Percentiles rank a stretch among this genome's conserved stretches.
Conservation (phyloP, 306 rosid genomes). For the Pyrus betulifolia region DNA sequence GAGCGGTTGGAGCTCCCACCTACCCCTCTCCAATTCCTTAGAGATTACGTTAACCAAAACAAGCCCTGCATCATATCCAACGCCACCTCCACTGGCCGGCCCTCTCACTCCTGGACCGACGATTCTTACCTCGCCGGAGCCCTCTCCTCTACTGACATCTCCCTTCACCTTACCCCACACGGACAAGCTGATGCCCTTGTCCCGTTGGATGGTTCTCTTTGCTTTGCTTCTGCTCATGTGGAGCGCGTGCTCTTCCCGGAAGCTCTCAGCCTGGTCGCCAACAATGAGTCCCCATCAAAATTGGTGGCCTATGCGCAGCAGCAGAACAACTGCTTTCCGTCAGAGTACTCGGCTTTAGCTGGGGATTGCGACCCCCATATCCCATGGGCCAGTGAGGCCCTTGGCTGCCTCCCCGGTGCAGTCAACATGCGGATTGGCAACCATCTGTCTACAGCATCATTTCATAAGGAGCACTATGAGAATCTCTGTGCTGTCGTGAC, state of each 20-base stretch:
- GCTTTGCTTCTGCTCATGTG: constrained; percentile 38
- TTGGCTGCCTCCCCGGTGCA: constrained; percentile 61
- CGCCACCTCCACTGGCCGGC: constrained; percentile 70
- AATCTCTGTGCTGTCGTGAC: constrained; percentile 76
- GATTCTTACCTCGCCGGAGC: constrained; percentile 42
- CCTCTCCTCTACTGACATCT: constrained; percentile 50
- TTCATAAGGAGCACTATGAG: constrained; percentile 82
- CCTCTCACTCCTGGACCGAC: constrained; percentile 43
- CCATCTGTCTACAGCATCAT: constrained; percentile 47
- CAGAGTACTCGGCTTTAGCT: constrained; percentile 51
- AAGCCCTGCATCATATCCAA: constrained; percentile 74
- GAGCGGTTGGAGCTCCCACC: constrained; percentile 55
- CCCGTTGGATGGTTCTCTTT: constrained; percentile 14
- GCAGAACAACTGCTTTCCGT: constrained; percentile 66
- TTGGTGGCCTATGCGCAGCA: constrained; percentile 70
- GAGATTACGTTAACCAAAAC: constrained; percentile 55
- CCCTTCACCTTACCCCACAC: constrained; percentile 76
- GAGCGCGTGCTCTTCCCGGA: constrained; percentile 17
- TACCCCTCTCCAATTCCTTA: constrained; percentile 43
- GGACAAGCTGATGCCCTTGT: constrained; percentile 64
- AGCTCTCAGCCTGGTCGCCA: constrained; percentile 28
- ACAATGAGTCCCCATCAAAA: background rate
- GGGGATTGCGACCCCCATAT: constrained; percentile 54
- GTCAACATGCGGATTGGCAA: constrained; percentile 81
- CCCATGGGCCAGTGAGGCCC: constrained; percentile 61